phyloP scores from a whole-genome alignment of 495 filamentous ascomycete genomes.

The Achaetomiella virescens region DNA sequence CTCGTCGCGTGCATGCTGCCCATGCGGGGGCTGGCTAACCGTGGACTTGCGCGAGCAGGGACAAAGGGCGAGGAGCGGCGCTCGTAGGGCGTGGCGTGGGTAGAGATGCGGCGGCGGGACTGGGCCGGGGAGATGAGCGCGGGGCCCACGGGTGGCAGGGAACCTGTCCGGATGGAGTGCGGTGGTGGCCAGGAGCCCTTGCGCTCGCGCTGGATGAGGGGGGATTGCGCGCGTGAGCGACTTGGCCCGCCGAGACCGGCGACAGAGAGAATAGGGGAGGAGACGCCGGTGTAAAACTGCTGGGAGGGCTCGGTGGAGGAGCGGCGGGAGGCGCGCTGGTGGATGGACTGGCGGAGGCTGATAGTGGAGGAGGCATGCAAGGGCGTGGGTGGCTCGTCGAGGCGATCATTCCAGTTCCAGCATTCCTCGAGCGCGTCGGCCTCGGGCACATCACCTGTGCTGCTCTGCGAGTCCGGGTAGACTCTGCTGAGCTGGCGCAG shows the following conservation, averaged over 20 bases:
- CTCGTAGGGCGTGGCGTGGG: conserved; percentile 29
- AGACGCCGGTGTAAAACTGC: conserved; percentile 28
- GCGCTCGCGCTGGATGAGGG: conserved; percentile 34
- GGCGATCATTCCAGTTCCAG: conserved; percentile 45
- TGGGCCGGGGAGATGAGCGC: conserved; percentile 25
- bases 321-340: conserved; percentile 28
- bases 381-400: conserved; percentile 44
- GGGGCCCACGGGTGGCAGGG: conserved; percentile 37
- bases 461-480: conserved; percentile 39
- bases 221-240: conserved; percentile 30
- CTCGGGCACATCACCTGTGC: conserved; percentile 43
- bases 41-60: conserved; percentile 19
- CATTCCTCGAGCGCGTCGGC: conserved; percentile 53
- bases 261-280: conserved; percentile 30
- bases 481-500: conserved; percentile 53
- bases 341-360: conserved; percentile 34
- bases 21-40: conserved; percentile 8
- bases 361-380: conserved; percentile 27
- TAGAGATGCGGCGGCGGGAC: conserved; percentile 35
- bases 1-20: not conserved
- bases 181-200: conserved; percentile 36
- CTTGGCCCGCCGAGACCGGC: conserved; percentile 13
- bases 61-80: conserved; percentile 36
- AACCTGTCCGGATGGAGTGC: conserved; percentile 37
- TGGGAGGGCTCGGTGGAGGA: conserved; percentile 33